Percentiles rank a stretch among this genome's conserved stretches.
Evolutionary conservation across 192 early-diverging fungal genomes (phyloP).

Genomic region (Coemansia sp.): DNA sequence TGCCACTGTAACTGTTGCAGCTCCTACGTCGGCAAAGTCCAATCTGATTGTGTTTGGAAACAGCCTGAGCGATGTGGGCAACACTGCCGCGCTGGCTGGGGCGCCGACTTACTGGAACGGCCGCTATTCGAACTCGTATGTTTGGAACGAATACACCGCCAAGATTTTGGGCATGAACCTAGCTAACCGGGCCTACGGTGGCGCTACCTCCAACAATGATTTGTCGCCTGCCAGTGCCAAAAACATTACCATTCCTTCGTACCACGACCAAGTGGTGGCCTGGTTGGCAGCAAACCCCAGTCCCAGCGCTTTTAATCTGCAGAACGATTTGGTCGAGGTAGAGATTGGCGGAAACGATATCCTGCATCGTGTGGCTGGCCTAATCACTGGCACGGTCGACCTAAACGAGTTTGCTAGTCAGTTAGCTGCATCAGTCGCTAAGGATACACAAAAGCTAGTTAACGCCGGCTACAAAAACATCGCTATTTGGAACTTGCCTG

Average conservation of each 20-base stretch:
- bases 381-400: conserved; percentile 24
- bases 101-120: conserved; percentile 35
- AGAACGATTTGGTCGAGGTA: conserved; percentile 44
- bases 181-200: conserved; percentile 39
- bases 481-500: conserved; percentile 49
- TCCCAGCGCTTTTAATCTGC: conserved; percentile 34
- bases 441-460: conserved; percentile 28
- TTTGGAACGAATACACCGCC: conserved; percentile 53
- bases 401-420: conserved; percentile 23
- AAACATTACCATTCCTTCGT: conserved; percentile 42
- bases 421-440: conserved; percentile 26
- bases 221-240: conserved; percentile 30
- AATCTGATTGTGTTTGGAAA: conserved; percentile 57
- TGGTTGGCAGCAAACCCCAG: conserved; percentile 32
- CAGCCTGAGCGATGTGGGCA: conserved; percentile 45
- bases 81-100: conserved; percentile 13
- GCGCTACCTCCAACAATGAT: conserved; percentile 51
- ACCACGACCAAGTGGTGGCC: conserved; percentile 42
- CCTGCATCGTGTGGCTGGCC: conserved; percentile 14
- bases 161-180: conserved; percentile 43
- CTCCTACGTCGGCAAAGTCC: conserved; percentile 23
- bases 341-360: conserved; percentile 54
- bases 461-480: conserved; percentile 52
- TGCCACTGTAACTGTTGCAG: conserved; percentile 23
- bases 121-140: conserved; percentile 45